A percentile compares a stretch with the other conserved stretches of the same genome.
Conservation (phyloP, 164 flowering plant species). For the Pachysandra terminalis region DNA sequence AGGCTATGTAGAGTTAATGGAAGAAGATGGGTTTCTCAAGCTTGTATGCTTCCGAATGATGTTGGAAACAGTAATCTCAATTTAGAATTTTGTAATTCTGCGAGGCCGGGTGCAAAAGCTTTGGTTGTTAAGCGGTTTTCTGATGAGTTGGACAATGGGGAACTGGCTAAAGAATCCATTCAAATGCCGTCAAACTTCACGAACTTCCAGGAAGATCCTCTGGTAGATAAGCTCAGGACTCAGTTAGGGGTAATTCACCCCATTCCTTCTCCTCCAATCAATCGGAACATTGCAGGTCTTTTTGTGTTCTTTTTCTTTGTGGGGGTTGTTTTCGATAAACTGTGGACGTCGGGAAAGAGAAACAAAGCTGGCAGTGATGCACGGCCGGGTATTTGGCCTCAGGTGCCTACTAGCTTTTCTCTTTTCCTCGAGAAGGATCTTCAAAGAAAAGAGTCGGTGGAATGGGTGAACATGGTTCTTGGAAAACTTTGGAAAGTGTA, state of each 20-base stretch:
- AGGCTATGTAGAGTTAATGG: neutral
- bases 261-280: conserved; percentile 79
- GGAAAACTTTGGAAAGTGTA: conserved; percentile 98
- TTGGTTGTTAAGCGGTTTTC: conserved; percentile 40
- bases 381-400: conserved; percentile 59
- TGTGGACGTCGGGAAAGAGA: conserved; percentile 77
- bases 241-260: conserved; percentile 93
- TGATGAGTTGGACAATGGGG: conserved; percentile 39
- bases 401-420: conserved; percentile 77
- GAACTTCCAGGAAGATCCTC: conserved; percentile 67
- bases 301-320: conserved; percentile 91
- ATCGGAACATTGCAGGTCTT: conserved; percentile 53
- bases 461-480: conserved; percentile 99
- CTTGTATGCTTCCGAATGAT: conserved; percentile 17
- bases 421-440: conserved; percentile 80
- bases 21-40: conserved; percentile 14
- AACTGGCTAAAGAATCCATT: conserved; percentile 24
- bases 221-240: conserved; percentile 84
- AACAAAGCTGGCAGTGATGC: conserved; percentile 25
- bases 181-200: conserved; percentile 50
- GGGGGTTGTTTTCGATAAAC: conserved; percentile 85
- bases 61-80: conserved; percentile 21
- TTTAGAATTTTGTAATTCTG: conserved; percentile 25
- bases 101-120: conserved; percentile 31
- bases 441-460: conserved; percentile 94